phyloP scores from a whole-genome alignment of 2,329 filamentous ascomycete genomes.

The Hypocreales sp. region DNA sequence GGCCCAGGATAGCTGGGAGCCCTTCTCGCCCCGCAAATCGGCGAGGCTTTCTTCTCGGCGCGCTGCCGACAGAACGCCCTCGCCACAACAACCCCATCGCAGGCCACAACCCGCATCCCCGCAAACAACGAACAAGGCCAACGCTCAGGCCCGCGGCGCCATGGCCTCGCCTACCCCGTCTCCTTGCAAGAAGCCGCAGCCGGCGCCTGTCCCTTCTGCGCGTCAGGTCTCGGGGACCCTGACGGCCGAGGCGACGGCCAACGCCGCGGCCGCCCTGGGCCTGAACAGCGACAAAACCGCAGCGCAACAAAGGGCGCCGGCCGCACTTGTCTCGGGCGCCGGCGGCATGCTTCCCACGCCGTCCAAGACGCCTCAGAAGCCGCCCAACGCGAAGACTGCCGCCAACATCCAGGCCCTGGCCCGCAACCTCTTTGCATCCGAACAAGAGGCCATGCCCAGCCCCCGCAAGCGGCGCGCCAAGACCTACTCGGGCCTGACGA shows the following conservation, averaged over 20 bases:
- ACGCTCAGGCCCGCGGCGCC: conserved; percentile 11
- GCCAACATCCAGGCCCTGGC: conserved; percentile 38
- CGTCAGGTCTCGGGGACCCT: conserved; percentile 30
- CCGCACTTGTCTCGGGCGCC: conserved; percentile 15
- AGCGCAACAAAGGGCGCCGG: conserved; percentile 12
- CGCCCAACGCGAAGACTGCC: conserved; percentile 32
- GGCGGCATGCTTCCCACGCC: conserved; percentile 58
- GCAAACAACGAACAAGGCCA: conserved; percentile 15
- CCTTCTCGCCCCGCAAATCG: conserved; percentile 57
- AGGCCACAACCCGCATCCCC: conserved; percentile 14
- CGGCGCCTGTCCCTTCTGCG: conserved; percentile 26
- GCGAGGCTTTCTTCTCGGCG: conserved; percentile 45
- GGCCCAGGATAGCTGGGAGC: conserved; percentile 53
- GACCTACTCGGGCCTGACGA: conserved; percentile 36
- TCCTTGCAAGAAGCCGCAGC: conserved; percentile 34
- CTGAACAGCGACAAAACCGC: conserved; percentile 11
- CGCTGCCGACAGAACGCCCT: conserved; percentile 36
- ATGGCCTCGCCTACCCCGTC: conserved; percentile 28
- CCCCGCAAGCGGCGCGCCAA: conserved; percentile 42
- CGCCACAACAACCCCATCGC: conserved; percentile 26
- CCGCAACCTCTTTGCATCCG: conserved; percentile 45
- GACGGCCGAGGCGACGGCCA: conserved; percentile 25
- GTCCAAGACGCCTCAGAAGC: conserved; percentile 60
- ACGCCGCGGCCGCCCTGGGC: conserved; percentile 26
- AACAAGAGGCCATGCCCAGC: conserved; percentile 41